Evolutionary conservation across 2,329 filamentous ascomycete genomes (phyloP), one percentile per base, ranked within the genome.

Genomic region (Calonectria henricotiae): DNA sequence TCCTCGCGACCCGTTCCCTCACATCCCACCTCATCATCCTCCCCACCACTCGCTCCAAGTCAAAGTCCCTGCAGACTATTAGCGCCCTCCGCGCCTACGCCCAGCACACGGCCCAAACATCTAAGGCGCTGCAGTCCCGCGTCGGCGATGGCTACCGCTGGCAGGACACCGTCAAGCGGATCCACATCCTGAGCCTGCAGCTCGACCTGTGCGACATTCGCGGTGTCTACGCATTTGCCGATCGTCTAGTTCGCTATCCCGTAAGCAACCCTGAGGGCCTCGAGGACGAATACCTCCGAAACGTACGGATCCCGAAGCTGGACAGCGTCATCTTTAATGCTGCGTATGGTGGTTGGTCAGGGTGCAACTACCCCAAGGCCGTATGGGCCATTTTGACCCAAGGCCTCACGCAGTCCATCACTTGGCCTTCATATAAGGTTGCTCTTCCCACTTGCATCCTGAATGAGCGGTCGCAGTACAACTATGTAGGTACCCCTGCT

Each of bases 271-370:
- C 85, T 15, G 82, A 82, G 12, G 81, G 81, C 4, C 73, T 79
- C 43, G 78, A 81, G 58, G 77, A 76, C 47, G 82, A 83, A 71
- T 80, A 81, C 41, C 78, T 86, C 43, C 79, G 78, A 23, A 81
- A 85, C 44, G 83, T 89, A 23, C 83, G 82, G 23, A 85, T 94
- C 46, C 91, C 93, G 1, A 90, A 92, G 73, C 86, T 99, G 35
- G 94, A 98, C 81, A 89, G 89, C 2, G 86, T 96, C 25, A 86
- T 98, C 43, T 92, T 94, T 80, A 98, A 98, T 82, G 96, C 96
- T 17, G 96, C 95, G 0, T 92, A 96, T 44, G 94, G 95, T 25
- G 95, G 94, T 2, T 98, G 94, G 93, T 89, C 86, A 0, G 94
- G 93, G n/a, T 80, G 97, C 68, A 84, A 94, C 80, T 98, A 91